Evolutionary conservation across 2,329 filamentous ascomycete species (phyloP).

Genomic region (Saccharata proteae): DNA sequence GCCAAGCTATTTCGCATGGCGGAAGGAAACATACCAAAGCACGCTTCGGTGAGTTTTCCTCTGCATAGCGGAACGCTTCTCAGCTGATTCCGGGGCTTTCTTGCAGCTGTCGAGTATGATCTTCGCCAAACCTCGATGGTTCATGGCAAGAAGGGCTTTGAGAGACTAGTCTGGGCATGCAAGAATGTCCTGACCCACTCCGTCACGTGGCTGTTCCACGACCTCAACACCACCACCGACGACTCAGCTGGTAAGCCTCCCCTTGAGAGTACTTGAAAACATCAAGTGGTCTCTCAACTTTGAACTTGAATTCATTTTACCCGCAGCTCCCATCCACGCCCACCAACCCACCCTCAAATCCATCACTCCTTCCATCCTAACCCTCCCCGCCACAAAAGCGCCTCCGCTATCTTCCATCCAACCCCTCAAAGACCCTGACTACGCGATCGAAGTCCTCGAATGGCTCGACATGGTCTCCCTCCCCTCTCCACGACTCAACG

Average conservation of each 20-base stretch:
- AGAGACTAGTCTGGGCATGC: constrained; percentile 64
- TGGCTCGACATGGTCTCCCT: constrained; percentile 61
- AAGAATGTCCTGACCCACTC: constrained; percentile 60
- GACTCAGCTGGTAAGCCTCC: constrained; percentile 31
- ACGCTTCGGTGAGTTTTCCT: constrained; percentile 52
- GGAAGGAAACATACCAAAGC: constrained; percentile 54
- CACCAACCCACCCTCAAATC: constrained; percentile 5
- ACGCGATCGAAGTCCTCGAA: constrained; percentile 56
- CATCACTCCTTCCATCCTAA: constrained; percentile 21
- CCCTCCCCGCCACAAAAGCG: constrained; percentile 15
- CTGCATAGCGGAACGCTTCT: background rate
- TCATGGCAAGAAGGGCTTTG: constrained; percentile 72
- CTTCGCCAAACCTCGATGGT: constrained; percentile 65
- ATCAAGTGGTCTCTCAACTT: constrained; percentile 12
- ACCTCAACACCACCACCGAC: constrained; percentile 30
- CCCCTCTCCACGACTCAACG: constrained; percentile 49
- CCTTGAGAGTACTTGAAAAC: background rate
- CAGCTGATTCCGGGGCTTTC: background rate
- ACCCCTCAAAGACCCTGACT: constrained; percentile 44
- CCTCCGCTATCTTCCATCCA: constrained; percentile 18
- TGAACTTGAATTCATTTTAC: constrained; percentile 12
- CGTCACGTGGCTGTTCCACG: constrained; percentile 67
- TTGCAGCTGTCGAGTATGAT: constrained; percentile 61
- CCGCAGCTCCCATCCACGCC: constrained; percentile 2
- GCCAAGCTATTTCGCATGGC: constrained; percentile 48